Evolutionary conservation across 805 yeast species (phyloP).

Genomic region (Barnettozyma populi): DNA sequence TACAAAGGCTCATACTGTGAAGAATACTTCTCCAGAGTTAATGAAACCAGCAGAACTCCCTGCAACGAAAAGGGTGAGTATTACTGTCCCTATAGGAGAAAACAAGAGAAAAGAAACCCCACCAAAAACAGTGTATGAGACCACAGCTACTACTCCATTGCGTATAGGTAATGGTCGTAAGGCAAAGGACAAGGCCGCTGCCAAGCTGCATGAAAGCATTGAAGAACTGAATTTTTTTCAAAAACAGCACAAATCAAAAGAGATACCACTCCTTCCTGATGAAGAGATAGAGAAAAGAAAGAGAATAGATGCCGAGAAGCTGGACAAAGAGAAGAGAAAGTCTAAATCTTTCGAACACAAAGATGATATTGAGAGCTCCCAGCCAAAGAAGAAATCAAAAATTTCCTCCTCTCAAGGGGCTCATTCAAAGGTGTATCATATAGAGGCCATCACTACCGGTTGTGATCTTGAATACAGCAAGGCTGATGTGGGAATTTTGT

Average conservation of each 20-base stretch:
- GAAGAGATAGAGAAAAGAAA: constrained; percentile 31
- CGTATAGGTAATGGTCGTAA: constrained; percentile 35
- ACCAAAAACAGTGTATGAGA: constrained; percentile 6
- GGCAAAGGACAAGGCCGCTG: constrained; percentile 64
- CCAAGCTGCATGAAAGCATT: constrained; percentile 62
- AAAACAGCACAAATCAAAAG: constrained; percentile 42
- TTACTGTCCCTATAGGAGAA: not conserved
- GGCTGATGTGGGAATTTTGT: constrained; percentile 38
- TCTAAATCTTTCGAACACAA: constrained; percentile 5
- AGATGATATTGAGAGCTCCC: not conserved
- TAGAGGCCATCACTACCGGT: constrained; percentile 59
- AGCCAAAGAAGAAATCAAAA: not conserved
- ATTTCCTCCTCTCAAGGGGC: not conserved
- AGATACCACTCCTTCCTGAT: constrained; percentile 34
- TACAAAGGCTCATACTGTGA: not conserved
- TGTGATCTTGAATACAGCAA: constrained; percentile 45
- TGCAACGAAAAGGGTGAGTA: not conserved
- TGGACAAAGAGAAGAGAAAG: constrained; percentile 17
- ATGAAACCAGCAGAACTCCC: not conserved
- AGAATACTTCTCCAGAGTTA: not conserved
- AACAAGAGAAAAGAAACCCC: not conserved
- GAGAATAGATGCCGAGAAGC: constrained; percentile 24
- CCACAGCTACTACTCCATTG: constrained; percentile 3
- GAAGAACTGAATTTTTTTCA: constrained; percentile 61
- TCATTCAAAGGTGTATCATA: constrained; percentile 21